phyloP scores from a whole-genome alignment of 805 yeast genomes.

The Priceomyces medius region DNA sequence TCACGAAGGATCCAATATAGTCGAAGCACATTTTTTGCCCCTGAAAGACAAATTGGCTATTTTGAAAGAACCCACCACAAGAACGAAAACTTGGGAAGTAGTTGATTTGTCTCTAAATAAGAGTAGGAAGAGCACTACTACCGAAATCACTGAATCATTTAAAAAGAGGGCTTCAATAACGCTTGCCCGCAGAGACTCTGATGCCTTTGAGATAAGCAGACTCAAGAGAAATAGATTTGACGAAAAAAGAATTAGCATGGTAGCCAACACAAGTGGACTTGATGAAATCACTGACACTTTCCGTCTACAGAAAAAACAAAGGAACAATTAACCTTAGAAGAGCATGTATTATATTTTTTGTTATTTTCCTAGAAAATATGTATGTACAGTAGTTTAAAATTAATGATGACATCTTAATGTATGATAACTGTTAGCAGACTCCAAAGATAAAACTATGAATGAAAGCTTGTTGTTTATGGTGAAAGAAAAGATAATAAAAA shows the following conservation, averaged over 20 bases:
- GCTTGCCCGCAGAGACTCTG: slow-evolving; percentile 8
- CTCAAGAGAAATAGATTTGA: slow-evolving; percentile 8
- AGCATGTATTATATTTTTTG: background rate
- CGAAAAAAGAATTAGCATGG: slow-evolving; percentile 4
- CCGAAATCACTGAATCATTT: background rate
- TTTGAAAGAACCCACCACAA: background rate
- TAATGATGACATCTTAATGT: background rate
- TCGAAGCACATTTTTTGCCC: background rate
- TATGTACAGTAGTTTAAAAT: background rate
- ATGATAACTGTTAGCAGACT: background rate
- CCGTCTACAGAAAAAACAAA: slow-evolving; percentile 14
- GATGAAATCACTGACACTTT: slow-evolving; percentile 32
- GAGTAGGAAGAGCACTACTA: background rate
- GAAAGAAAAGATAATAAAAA: too few relatives aligned
- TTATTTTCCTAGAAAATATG: background rate
- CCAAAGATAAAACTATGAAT: background rate
- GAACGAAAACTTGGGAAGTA: slow-evolving; percentile 2
- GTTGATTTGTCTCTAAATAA: background rate
- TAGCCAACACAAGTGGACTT: slow-evolving; percentile 5
- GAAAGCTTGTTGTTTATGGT: background rate
- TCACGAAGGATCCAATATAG: background rate
- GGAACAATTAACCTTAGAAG: slow-evolving; percentile 4
- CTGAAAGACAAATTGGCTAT: slow-evolving; percentile 2
- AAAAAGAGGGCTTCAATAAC: background rate
- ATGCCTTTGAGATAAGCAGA: slow-evolving; percentile 11